Conservation (phyloP, 257 asterid genomes). For the Nicotiana noctiflora region DNA sequence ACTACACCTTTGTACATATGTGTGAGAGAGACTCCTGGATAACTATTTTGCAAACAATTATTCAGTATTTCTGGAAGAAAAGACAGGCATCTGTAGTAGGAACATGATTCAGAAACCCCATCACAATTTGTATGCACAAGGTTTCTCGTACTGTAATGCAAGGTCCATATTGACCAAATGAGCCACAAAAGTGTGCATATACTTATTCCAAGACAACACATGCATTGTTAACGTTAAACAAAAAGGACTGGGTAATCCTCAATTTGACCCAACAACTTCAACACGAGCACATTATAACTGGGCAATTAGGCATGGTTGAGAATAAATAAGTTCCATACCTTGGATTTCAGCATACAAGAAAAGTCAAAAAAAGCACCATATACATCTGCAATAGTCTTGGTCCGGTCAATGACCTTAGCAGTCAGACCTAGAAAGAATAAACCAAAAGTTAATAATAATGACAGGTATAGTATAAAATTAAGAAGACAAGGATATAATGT, state of each 20-base stretch:
- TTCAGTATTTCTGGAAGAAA: background rate
- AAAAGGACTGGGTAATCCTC: background rate
- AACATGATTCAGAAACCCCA: background rate
- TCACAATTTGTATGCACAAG: background rate
- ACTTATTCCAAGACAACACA: conserved; percentile 1
- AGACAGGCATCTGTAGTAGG: background rate
- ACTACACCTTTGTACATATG: background rate
- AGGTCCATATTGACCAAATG: background rate
- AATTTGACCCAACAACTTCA: background rate
- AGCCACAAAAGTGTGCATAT: background rate
- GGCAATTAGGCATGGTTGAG: background rate
- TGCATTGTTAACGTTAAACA: background rate
- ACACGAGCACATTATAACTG: background rate
- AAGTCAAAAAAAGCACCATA: conserved; percentile 92
- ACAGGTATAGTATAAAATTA: background rate
- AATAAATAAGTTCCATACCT: conserved; percentile 48
- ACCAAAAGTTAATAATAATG: conserved; percentile 7
- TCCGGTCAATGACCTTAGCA: conserved; percentile 73
- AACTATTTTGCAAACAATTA: background rate
- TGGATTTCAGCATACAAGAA: conserved; percentile 71
- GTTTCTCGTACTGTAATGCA: background rate
- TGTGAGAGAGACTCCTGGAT: background rate
- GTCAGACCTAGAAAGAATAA: conserved; percentile 63
- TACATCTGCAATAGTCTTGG: conserved; percentile 74
- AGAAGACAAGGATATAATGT: background rate